Base-by-base conservation (phyloP, 2,329 filamentous ascomycete genomes). In the Dothistroma septosporum region DNA sequence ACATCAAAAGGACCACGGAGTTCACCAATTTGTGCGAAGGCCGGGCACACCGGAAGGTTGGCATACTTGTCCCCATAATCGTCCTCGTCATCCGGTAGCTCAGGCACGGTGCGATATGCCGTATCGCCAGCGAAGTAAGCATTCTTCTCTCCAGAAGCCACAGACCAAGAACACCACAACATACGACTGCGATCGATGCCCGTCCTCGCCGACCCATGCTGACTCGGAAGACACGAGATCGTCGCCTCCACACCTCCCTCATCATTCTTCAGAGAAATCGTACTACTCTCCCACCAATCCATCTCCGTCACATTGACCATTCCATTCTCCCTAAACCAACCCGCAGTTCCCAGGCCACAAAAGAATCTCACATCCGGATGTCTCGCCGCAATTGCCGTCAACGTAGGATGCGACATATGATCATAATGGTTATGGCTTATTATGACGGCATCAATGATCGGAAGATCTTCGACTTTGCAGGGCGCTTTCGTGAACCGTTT, bases 351-450 rank as follows among this genome's bases (percentile, higher is more conserved):
- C 3, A 96, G 76, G 0, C 91, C 91, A 24, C 92, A 92, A 65
- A 96, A 94, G 78, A 94, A 97, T 65, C 95, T 91, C 46, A 85
- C 91, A 12, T 89, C 82, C 0, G 91, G 91, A 70, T 94, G 87
- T 57, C 83, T 80, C 66, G 85, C 82, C 57, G 86, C 82, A 57
- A 97, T 83, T 68, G 90, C 85, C 62, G 83, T 81, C 22, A 96
- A 83, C 0, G 89, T 91, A 0, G 86, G 83, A 68, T 91, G 86
- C 0, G 89, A 93, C 12, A 97, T 80, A 72, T 97, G 93, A 75
- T 97, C 93, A 74, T 97, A 97, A 77, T 97, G 93, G 68, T 87
- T 65, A 76, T 97, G 92, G n/a, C 87, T 91, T 67, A 96, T 96
- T 57, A 94, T 72, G 1, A 82, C 88, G 31, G 87, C 85, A 69